These are phyloP conservation scores for Acorus calamus DNA, from an alignment of 106 monocot species.

Conservation along the genomic window DNA sequence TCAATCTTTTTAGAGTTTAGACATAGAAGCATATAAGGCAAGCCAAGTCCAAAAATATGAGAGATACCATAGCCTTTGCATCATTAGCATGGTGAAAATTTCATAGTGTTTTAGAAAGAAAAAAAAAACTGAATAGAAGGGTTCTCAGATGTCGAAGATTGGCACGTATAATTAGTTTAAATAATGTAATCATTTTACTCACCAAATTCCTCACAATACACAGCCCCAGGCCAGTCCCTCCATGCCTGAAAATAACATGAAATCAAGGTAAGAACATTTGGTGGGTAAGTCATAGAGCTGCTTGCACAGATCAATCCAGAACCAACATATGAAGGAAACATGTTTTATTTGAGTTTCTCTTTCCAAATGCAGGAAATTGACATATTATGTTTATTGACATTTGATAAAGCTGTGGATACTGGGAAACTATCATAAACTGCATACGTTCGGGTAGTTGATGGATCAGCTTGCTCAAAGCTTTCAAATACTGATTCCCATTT, in stretches of 20 bases:
- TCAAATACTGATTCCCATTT: conserved; percentile 68
- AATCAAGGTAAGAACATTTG: not conserved
- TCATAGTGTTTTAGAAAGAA: too few relatives aligned
- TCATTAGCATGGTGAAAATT: too few relatives aligned
- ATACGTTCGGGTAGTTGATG: conserved; percentile 58
- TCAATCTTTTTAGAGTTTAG: too few relatives aligned
- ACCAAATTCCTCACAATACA: conserved; percentile 59
- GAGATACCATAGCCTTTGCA: too few relatives aligned
- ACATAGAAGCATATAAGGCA: too few relatives aligned
- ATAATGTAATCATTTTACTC: conserved; percentile 8
- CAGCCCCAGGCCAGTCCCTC: conserved; percentile 56
- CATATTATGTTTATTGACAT: too few relatives aligned
- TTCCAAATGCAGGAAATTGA: not conserved
- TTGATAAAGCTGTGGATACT: too few relatives aligned
- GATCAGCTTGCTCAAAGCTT: conserved; percentile 61
- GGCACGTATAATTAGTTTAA: not conserved
- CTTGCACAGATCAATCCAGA: too few relatives aligned
- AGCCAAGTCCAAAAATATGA: too few relatives aligned
- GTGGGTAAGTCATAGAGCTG: too few relatives aligned
- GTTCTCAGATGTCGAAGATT: too few relatives aligned
- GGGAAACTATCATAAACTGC: not conserved
- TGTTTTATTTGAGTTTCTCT: not conserved
- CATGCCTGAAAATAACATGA: conserved; percentile 32
- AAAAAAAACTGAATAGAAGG: too few relatives aligned
- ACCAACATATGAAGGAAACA: not conserved